These are phyloP conservation scores for Kentomonas sorsogonicus DNA, from an alignment of 208 protist species.

Conservation along the genomic window DNA sequence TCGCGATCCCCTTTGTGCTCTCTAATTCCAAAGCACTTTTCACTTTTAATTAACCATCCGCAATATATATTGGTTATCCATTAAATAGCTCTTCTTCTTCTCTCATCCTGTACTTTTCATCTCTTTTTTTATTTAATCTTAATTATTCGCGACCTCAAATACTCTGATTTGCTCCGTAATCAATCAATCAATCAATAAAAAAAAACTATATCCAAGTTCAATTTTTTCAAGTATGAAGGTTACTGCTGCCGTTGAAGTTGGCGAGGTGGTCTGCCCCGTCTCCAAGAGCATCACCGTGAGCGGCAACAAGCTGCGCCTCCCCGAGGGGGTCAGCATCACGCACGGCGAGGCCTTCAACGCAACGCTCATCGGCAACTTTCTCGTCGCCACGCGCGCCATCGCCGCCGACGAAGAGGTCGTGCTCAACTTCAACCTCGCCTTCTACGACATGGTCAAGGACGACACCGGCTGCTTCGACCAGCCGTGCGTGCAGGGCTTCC, in stretches of 20 bases:
- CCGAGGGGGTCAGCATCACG: conserved; percentile 33
- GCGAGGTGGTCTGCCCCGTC: conserved; percentile 68
- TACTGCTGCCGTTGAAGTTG: conserved; percentile 24
- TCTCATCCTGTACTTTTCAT: too few relatives aligned
- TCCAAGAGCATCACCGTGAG: conserved; percentile 30
- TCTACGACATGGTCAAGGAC: conserved; percentile 47
- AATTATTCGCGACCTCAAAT: too few relatives aligned
- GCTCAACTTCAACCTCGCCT: conserved; percentile 62
- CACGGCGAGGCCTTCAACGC: conserved; percentile 62
- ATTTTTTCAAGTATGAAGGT: conserved; percentile 53
- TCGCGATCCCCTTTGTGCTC: too few relatives aligned
- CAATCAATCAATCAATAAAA: too few relatives aligned
- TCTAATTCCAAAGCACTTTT: conserved; percentile 6
- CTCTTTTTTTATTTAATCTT: too few relatives aligned
- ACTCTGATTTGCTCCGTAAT: too few relatives aligned
- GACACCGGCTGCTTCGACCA: conserved; percentile 13
- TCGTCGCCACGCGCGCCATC: conserved; percentile 51
- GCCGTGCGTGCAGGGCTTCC: conserved; percentile 45
- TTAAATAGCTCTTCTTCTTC: conserved; percentile 5
- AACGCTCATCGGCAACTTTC: conserved; percentile 71
- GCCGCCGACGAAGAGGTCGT: conserved; percentile 32
- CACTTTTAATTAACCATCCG: too few relatives aligned
- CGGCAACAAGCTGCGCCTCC: conserved; percentile 36
- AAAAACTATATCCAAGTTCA: too few relatives aligned
- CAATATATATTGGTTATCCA: too few relatives aligned